phyloP scores from a whole-genome alignment of 2,329 filamentous ascomycete genomes.

The Lomentospora prolificans region DNA sequence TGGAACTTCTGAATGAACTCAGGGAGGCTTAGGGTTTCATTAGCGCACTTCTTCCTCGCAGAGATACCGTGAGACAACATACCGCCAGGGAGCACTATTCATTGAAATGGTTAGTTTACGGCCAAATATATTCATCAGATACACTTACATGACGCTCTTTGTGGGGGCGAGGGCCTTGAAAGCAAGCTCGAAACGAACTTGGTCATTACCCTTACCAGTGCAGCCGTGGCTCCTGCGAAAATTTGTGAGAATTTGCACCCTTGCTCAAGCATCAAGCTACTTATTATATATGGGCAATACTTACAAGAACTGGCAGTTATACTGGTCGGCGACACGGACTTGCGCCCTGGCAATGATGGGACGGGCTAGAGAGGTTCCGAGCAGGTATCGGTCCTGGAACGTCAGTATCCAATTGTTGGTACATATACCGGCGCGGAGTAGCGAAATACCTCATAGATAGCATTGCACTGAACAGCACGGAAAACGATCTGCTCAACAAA shows the following conservation, averaged over 20 bases:
- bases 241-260: neutral
- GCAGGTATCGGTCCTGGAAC: constrained; percentile 21
- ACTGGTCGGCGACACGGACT: constrained; percentile 32
- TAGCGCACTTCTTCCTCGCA: neutral
- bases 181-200: constrained; percentile 29
- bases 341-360: constrained; percentile 56
- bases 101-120: constrained; percentile 11
- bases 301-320: constrained; percentile 24
- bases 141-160: constrained; percentile 53
- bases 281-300: too few species aligned
- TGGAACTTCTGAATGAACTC: constrained; percentile 9
- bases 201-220: constrained; percentile 45
- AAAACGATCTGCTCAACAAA: constrained; percentile 70
- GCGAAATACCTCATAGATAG: constrained; percentile 43
- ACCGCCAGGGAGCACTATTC: neutral
- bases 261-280: too few species aligned
- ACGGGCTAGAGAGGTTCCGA: constrained; percentile 47
- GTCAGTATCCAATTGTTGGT: too few species aligned
- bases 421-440: too few species aligned
- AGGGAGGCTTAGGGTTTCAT: constrained; percentile 1
- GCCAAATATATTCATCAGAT: neutral
- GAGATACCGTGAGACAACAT: neutral
- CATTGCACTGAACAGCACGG: constrained; percentile 60
- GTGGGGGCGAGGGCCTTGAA: constrained; percentile 43
- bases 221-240: constrained; percentile 36